Percentiles rank a stretch among this genome's conserved stretches.
Evolutionary conservation across 805 yeast species (phyloP).

Genomic region (Kodamaea fukazawae): DNA sequence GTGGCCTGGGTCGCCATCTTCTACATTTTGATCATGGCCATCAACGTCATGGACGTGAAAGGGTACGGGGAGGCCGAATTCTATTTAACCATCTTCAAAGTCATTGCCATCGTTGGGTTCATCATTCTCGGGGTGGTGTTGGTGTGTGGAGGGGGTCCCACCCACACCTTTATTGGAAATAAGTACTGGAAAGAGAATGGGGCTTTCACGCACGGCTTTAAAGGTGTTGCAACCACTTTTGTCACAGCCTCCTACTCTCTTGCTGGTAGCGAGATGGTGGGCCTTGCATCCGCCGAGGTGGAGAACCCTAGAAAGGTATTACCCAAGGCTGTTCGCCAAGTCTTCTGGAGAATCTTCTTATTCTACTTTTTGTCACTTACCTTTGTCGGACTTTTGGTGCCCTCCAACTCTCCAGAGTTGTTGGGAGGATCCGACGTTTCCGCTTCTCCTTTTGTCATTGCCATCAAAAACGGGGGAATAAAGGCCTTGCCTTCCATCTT

Average conservation of each 20-base stretch:
- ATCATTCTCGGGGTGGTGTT: conserved; percentile 34
- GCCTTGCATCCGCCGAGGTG: conserved; percentile 40
- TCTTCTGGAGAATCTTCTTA: conserved; percentile 42
- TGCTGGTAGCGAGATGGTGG: conserved; percentile 39
- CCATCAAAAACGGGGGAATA: conserved; percentile 27
- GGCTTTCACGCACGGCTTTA: conserved; percentile 37
- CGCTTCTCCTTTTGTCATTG: conserved; percentile 30
- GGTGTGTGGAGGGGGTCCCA: conserved; percentile 41
- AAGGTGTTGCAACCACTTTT: conserved; percentile 37
- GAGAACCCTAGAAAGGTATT: conserved; percentile 37
- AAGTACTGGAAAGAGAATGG: conserved; percentile 33
- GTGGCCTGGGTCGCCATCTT: conserved; percentile 38
- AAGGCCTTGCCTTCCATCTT: conserved; percentile 25
- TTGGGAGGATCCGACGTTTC: conserved; percentile 19
- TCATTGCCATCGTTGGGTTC: conserved; percentile 36
- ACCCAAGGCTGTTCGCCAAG: conserved; percentile 43
- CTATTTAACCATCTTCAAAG: conserved; percentile 28
- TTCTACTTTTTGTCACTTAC: conserved; percentile 33
- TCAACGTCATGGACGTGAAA: conserved; percentile 36
- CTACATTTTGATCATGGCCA: conserved; percentile 25
- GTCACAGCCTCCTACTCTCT: conserved; percentile 37
- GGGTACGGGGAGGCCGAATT: conserved; percentile 41
- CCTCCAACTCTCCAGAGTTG: conserved; percentile 16
- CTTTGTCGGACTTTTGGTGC: conserved; percentile 23
- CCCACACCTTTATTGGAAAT: conserved; percentile 33